Evolutionary conservation across 2,329 filamentous ascomycete genomes (phyloP).

Genomic region (Claviceps sp.): DNA sequence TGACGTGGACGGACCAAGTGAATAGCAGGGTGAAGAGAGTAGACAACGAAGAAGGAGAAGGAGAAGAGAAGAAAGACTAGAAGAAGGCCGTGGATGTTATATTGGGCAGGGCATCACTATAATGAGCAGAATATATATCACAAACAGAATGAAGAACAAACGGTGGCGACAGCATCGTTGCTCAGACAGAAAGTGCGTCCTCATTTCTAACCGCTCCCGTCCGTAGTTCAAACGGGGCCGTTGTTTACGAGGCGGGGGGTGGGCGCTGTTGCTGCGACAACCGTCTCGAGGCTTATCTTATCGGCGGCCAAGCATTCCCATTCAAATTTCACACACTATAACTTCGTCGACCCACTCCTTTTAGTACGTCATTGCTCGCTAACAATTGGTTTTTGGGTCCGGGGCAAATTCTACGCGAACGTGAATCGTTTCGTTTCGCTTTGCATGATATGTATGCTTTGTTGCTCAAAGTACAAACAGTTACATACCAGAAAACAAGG

Average conservation of each 20-base stretch:
- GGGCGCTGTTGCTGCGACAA: conserved; percentile 13
- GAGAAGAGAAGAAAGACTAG: neutral
- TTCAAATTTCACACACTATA: too few relatives aligned
- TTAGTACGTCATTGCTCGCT: too few relatives aligned
- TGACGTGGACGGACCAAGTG: neutral
- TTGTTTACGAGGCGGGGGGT: conserved; percentile 13
- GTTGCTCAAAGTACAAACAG: too few relatives aligned
- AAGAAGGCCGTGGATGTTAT: neutral
- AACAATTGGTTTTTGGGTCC: too few relatives aligned
- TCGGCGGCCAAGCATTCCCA: neutral
- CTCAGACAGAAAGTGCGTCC: neutral
- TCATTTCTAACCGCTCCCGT: neutral
- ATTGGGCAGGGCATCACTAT: neutral
- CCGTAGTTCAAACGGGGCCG: neutral
- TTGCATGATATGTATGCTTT: too few relatives aligned
- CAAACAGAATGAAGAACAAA: neutral
- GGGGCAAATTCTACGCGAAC: too few relatives aligned
- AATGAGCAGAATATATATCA: neutral
- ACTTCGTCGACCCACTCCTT: too few relatives aligned
- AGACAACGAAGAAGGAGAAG: neutral
- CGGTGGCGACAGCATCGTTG: neutral
- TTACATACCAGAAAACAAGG: too few relatives aligned
- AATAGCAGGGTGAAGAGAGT: neutral
- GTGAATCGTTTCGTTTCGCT: too few relatives aligned
- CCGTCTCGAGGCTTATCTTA: conserved; percentile 11